A percentile compares a stretch with the other conserved stretches of the same genome.
These are phyloP conservation scores for Ophiostoma sp. DNA, from an alignment of 2,329 filamentous ascomycete species.

Conservation along the genomic window DNA sequence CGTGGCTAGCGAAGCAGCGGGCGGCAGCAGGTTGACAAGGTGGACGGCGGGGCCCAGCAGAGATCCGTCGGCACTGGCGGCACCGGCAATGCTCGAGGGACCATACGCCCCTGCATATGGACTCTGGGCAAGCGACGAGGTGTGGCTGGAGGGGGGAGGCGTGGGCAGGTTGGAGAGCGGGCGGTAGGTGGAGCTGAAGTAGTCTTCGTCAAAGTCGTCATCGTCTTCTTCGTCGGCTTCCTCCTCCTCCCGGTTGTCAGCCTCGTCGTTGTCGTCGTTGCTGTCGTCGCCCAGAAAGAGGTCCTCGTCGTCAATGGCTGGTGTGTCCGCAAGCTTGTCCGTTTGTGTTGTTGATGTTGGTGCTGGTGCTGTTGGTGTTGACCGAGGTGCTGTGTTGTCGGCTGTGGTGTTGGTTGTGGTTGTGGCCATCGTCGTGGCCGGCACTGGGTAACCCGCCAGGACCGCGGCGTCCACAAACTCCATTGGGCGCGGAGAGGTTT, in stretches of 20 bases:
- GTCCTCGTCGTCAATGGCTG: conserved; percentile 24
- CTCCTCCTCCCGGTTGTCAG: conserved; percentile 46
- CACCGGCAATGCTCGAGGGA: not conserved
- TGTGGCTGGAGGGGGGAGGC: conserved; percentile 58
- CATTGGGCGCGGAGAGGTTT: not conserved
- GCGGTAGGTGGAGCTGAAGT: conserved; percentile 61
- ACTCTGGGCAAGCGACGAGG: conserved; percentile 47
- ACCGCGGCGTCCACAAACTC: not conserved
- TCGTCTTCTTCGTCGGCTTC: conserved; percentile 43
- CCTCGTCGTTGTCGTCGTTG: conserved; percentile 33
- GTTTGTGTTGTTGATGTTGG: not conserved
- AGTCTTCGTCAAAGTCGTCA: conserved; percentile 53
- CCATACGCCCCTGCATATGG: conserved; percentile 32
- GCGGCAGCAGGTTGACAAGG: conserved; percentile 65
- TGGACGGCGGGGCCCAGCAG: conserved; percentile 62
- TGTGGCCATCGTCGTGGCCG: not conserved
- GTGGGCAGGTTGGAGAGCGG: conserved; percentile 68
- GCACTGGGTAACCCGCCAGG: not conserved
- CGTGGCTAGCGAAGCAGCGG: conserved; percentile 59
- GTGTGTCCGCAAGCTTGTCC: not conserved
- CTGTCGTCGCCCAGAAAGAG: conserved; percentile 17
- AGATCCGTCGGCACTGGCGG: not conserved
- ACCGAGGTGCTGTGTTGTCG: not conserved
- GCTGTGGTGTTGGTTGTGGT: not conserved
- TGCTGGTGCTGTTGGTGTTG: not conserved